Evolutionary conservation across 2,329 filamentous ascomycete species (phyloP).

Genomic region (Thelonectria discophora): DNA sequence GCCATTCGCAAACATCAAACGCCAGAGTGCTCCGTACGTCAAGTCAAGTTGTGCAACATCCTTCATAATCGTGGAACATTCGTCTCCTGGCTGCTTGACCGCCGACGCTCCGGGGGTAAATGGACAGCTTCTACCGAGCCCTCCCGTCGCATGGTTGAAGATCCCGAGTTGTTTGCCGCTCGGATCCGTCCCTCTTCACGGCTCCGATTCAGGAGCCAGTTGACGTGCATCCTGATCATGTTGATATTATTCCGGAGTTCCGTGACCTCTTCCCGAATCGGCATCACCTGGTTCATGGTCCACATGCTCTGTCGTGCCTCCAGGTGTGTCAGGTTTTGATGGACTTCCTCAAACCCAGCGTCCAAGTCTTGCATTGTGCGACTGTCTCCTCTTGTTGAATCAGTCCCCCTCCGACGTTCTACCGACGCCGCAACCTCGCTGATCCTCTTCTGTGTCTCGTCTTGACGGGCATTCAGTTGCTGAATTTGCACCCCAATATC

Average conservation of each 20-base stretch:
- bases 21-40: slow-evolving; percentile 14
- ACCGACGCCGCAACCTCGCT: slow-evolving; percentile 54
- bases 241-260: slow-evolving; percentile 67
- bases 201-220: slow-evolving; percentile 64
- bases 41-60: not conserved
- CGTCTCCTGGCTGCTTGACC: slow-evolving; percentile 48
- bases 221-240: slow-evolving; percentile 67
- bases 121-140: slow-evolving; percentile 40
- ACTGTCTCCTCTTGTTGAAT: slow-evolving; percentile 60
- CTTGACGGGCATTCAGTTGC: slow-evolving; percentile 47
- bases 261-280: slow-evolving; percentile 69
- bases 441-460: slow-evolving; percentile 46
- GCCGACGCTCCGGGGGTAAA: slow-evolving; percentile 47
- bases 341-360: slow-evolving; percentile 62
- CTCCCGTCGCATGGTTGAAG: slow-evolving; percentile 45
- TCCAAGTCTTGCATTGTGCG: slow-evolving; percentile 55
- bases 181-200: slow-evolving; percentile 56
- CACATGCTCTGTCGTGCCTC: slow-evolving; percentile 69
- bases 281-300: slow-evolving; percentile 69
- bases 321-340: slow-evolving; percentile 65
- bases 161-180: slow-evolving; percentile 48
- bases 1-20: slow-evolving; percentile 22
- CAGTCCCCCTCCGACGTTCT: slow-evolving; percentile 45
- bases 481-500: slow-evolving; percentile 49
- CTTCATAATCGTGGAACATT: slow-evolving; percentile 50